Conservation (phyloP, 2,329 filamentous ascomycete species). For the Xylariaceae sp. region DNA sequence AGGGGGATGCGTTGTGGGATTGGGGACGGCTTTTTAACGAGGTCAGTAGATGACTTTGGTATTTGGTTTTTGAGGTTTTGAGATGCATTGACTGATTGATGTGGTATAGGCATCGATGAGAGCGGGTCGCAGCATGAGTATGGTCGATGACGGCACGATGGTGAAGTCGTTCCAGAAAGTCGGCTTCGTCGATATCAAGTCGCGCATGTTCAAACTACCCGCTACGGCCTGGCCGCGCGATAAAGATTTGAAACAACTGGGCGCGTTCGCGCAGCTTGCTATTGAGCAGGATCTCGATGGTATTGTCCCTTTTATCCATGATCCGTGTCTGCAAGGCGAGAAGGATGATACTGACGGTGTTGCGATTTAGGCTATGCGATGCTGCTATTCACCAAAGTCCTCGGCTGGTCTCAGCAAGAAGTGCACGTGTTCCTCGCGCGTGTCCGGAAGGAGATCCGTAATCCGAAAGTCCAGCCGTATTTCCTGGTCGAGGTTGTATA, state of each 20-base stretch:
- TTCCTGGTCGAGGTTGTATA: slow-evolving; percentile 25
- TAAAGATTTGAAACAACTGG: slow-evolving; percentile 27
- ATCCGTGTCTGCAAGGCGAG: too few relatives aligned
- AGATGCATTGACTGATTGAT: slow-evolving; percentile 5
- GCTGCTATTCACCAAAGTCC: slow-evolving; percentile 25
- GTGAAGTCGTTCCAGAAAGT: slow-evolving; percentile 47
- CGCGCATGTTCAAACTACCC: slow-evolving; percentile 45
- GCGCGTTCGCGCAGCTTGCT: slow-evolving; percentile 27
- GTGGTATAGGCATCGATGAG: slow-evolving; percentile 24
- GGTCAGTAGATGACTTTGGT: too few relatives aligned
- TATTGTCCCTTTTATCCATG: not conserved
- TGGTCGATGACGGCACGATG: slow-evolving; percentile 48
- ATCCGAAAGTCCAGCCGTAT: slow-evolving; percentile 24
- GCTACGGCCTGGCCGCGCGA: slow-evolving; percentile 31
- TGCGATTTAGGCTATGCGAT: slow-evolving; percentile 26
- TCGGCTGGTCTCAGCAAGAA: slow-evolving; percentile 25
- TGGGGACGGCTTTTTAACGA: slow-evolving; percentile 33
- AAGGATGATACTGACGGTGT: not conserved
- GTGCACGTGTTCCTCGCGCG: slow-evolving; percentile 21
- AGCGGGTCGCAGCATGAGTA: slow-evolving; percentile 43
- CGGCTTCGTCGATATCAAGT: slow-evolving; percentile 53
- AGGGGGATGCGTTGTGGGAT: slow-evolving; percentile 19
- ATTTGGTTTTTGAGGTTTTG: too few relatives aligned
- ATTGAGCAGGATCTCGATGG: slow-evolving; percentile 30
- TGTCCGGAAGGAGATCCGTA: slow-evolving; percentile 24